phyloP scores from a whole-genome alignment of 2,329 filamentous ascomycete species.

The Alternaria sp. region DNA sequence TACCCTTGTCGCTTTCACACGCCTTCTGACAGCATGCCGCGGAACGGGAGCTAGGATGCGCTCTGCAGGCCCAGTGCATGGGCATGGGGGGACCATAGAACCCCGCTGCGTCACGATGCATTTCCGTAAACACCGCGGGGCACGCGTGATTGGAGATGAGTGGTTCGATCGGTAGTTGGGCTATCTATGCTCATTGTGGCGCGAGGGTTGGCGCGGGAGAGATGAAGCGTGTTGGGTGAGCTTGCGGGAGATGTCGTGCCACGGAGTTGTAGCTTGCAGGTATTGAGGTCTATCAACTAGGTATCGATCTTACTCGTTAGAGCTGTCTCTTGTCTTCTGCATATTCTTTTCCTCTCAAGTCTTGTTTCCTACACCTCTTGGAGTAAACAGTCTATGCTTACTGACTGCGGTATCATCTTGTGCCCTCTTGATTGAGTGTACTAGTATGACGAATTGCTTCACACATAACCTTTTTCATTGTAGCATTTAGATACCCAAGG shows the following conservation, averaged over 20 bases:
- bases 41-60: background rate
- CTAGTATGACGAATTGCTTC: background rate
- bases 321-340: background rate
- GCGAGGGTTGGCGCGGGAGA: conserved; percentile 1
- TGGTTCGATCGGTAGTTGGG: background rate
- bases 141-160: conserved; percentile 14
- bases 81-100: background rate
- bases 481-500: background rate
- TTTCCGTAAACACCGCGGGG: conserved; percentile 34
- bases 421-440: conserved; percentile 16
- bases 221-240: background rate
- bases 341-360: background rate
- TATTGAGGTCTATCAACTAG: background rate
- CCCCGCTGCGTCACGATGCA: conserved; percentile 16
- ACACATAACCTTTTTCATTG: background rate
- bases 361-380: background rate
- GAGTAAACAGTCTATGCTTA: background rate
- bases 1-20: background rate
- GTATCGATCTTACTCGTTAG: background rate
- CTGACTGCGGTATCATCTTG: background rate
- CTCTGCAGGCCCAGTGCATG: background rate
- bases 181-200: background rate
- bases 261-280: conserved; percentile 16
- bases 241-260: conserved; percentile 15
- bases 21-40: background rate